These are phyloP conservation scores for Cardamine occulta DNA, from an alignment of 345 rosid genomes.

Conservation along the genomic window DNA sequence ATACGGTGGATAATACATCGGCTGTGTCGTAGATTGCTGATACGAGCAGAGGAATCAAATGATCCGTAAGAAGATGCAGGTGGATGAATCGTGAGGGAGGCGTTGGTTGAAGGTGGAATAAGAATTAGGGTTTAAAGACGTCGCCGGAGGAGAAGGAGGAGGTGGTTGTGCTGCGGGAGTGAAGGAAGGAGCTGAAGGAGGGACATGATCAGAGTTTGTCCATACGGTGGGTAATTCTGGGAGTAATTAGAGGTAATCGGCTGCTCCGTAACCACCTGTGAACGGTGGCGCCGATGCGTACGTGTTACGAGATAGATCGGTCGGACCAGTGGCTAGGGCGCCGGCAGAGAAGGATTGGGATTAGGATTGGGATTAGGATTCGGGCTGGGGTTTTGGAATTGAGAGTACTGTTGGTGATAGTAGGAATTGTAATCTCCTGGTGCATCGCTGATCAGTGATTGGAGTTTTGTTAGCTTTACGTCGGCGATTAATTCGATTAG, in stretches of 20 bases:
- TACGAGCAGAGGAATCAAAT: conserved; percentile 66
- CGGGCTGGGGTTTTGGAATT: conserved; percentile 53
- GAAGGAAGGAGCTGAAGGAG: conserved; percentile 78
- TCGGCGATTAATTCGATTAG: conserved; percentile 9
- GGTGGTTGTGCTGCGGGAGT: conserved; percentile 43
- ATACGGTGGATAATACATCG: conserved; percentile 56
- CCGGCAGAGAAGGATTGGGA: conserved; percentile 51
- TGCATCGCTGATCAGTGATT: conserved; percentile 53
- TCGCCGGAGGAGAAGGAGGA: conserved; percentile 37
- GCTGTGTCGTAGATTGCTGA: conserved; percentile 56
- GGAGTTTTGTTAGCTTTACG: neutral
- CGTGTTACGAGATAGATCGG: conserved; percentile 53
- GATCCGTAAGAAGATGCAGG: conserved; percentile 57
- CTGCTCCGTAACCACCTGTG: conserved; percentile 50
- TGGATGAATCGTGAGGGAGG: conserved; percentile 44
- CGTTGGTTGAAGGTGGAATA: conserved; percentile 47
- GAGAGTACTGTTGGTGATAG: conserved; percentile 56
- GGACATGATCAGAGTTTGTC: conserved; percentile 63
- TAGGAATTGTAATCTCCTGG: conserved; percentile 77
- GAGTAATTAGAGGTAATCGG: conserved; percentile 64
- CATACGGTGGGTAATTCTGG: conserved; percentile 56
- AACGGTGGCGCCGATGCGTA: conserved; percentile 93
- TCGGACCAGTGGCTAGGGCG: conserved; percentile 38
- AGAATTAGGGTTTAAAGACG: conserved; percentile 45
- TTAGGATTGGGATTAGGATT: conserved; percentile 55